Evolutionary conservation across 2,329 filamentous ascomycete genomes (phyloP).

Genomic region (Teratosphaeriaceae sp.): DNA sequence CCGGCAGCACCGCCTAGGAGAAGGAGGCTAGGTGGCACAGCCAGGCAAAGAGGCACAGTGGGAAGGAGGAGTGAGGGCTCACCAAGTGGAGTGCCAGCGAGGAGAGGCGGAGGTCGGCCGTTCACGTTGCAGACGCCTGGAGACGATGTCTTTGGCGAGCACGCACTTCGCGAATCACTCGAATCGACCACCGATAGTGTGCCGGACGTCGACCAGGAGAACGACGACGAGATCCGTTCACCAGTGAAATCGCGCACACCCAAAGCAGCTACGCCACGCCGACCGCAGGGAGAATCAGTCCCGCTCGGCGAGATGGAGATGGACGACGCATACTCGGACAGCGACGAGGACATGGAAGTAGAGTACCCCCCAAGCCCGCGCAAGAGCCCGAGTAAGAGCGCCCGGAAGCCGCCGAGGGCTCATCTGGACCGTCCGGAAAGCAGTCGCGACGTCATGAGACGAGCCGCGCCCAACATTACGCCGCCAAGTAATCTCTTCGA

Average conservation of each 20-base stretch:
- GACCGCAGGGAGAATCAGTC: constrained; percentile 23
- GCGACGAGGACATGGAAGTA: constrained; percentile 19
- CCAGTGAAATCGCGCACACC: constrained; percentile 31
- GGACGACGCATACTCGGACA: constrained; percentile 17
- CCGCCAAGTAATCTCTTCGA: constrained; percentile 17
- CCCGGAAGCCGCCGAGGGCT: constrained; percentile 13
- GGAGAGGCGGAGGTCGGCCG: constrained; percentile 12
- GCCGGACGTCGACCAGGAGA: constrained; percentile 41
- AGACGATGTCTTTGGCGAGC: constrained; percentile 18
- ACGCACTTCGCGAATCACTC: neutral
- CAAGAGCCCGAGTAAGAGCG: constrained; percentile 27
- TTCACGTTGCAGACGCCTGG: constrained; percentile 22
- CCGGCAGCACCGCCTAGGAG: constrained; percentile 18
- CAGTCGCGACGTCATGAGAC: constrained; percentile 16
- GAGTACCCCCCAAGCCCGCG: constrained; percentile 32
- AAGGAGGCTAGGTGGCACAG: constrained; percentile 19
- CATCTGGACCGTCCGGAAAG: constrained; percentile 15
- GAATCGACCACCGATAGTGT: constrained; percentile 25
- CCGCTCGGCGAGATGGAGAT: constrained; percentile 26
- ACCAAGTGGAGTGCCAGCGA: constrained; percentile 17
- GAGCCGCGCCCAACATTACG: constrained; percentile 20
- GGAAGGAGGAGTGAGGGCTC: constrained; percentile 17
- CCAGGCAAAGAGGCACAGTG: constrained; percentile 17
- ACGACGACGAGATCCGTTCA: constrained; percentile 37
- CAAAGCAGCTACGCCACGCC: constrained; percentile 22